phyloP scores from a whole-genome alignment of 1,284 basidiomycete genomes.

The Puccinia triticina region DNA sequence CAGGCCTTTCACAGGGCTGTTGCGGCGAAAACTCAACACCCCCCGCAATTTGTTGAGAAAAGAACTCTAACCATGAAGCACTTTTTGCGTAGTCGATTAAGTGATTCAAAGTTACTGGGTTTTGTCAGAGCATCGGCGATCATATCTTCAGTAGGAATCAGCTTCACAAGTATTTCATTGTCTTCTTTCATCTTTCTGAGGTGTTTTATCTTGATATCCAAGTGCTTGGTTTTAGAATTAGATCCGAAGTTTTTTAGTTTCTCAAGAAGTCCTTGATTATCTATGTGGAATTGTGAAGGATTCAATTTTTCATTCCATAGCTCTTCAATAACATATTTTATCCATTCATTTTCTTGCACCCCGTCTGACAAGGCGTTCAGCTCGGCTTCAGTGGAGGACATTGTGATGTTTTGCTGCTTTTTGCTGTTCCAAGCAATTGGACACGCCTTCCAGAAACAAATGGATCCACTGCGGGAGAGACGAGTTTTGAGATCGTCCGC shows the following conservation, averaged over 20 bases:
- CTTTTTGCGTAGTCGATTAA: neutral
- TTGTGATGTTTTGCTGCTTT: neutral
- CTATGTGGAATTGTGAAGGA: neutral
- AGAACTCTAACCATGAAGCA: neutral
- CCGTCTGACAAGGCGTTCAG: neutral
- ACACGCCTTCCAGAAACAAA: neutral
- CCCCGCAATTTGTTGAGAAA: constrained; percentile 1
- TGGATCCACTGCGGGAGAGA: neutral
- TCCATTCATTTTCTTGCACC: neutral
- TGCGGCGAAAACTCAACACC: neutral
- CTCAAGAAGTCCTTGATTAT: neutral
- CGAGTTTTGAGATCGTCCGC: neutral
- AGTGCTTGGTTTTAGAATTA: neutral
- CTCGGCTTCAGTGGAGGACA: neutral
- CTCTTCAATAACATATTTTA: neutral
- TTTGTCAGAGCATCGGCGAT: neutral
- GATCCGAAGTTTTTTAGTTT: neutral
- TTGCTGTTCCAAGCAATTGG: constrained; percentile 21
- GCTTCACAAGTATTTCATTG: neutral
- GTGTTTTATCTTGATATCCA: neutral
- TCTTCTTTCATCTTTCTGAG: neutral
- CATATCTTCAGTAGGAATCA: neutral
- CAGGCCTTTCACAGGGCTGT: too few relatives aligned
- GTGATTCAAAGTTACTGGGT: neutral
- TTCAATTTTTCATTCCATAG: neutral